Evolutionary conservation across 2,329 filamentous ascomycete genomes (phyloP).

Genomic region (Atkinsonella hypoxylon): DNA sequence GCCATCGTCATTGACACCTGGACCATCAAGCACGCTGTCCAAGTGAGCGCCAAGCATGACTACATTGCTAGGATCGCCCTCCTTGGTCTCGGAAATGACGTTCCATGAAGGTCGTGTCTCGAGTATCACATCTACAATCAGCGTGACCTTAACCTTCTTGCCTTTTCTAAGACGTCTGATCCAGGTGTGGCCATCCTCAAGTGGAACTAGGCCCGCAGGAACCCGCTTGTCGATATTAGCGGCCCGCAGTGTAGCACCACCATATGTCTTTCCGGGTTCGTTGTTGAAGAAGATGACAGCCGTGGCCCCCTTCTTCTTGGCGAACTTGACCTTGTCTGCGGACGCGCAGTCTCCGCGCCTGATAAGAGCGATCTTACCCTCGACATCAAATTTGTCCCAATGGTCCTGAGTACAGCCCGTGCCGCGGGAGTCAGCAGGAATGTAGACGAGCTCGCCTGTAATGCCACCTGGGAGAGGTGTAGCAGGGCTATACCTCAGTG

Average conservation of each 20-base stretch:
- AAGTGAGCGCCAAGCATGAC: constrained; percentile 28
- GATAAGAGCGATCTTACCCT: constrained; percentile 31
- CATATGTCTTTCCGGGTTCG: constrained; percentile 26
- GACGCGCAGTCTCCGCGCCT: constrained; percentile 32
- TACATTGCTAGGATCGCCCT: constrained; percentile 26
- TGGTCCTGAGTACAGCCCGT: constrained; percentile 28
- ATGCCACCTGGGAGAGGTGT: constrained; percentile 27
- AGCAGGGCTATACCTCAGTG: constrained; percentile 33
- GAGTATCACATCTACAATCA: constrained; percentile 21
- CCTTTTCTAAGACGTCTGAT: constrained; percentile 16
- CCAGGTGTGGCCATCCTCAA: constrained; percentile 22
- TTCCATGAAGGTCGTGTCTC: constrained; percentile 24
- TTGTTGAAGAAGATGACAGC: constrained; percentile 51
- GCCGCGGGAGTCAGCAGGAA: constrained; percentile 22
- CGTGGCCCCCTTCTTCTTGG: constrained; percentile 26
- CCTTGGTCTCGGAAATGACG: constrained; percentile 28
- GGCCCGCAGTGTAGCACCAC: constrained; percentile 37
- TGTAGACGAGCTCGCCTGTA: constrained; percentile 21
- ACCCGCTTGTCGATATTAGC: constrained; percentile 20
- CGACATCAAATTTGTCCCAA: constrained; percentile 29
- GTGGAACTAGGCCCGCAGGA: constrained; percentile 20
- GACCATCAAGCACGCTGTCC: constrained; percentile 24
- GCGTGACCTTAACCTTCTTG: constrained; percentile 18
- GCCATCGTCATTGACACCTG: constrained; percentile 29
- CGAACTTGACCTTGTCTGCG: constrained; percentile 29